These are phyloP conservation scores for Rhododendron mucronatum DNA, from an alignment of 148 eudicot species.

Conservation along the genomic window DNA sequence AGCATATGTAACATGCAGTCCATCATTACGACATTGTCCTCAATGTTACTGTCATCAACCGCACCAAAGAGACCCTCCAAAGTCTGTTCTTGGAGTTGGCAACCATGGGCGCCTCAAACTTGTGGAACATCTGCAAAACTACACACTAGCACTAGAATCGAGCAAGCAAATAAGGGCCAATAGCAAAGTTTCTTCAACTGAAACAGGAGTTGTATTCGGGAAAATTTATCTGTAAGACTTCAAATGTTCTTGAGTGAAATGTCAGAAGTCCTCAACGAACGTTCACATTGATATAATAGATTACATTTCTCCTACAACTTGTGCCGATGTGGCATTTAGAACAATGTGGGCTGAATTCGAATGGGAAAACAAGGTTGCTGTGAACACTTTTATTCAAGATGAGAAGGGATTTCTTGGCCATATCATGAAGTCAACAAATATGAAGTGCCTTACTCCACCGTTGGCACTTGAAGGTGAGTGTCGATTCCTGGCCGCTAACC, in stretches of 20 bases:
- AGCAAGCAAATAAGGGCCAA: constrained; percentile 95
- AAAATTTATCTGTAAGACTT: constrained; percentile 86
- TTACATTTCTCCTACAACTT: constrained; percentile 88
- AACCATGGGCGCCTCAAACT: constrained; percentile 97
- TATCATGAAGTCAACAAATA: constrained; percentile 81
- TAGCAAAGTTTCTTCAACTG: constrained; percentile 93
- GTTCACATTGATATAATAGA: constrained; percentile 98
- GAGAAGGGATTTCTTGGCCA: constrained; percentile 86
- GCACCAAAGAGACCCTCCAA: constrained; percentile 92
- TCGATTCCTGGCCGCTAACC: constrained; percentile 85
- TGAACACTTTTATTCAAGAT: constrained; percentile 63
- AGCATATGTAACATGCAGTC: constrained; percentile 84
- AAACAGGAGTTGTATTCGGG: constrained; percentile 91
- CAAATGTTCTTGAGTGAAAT: too few relatives aligned
- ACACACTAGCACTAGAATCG: constrained; percentile 85
- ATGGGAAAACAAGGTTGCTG: constrained; percentile 52
- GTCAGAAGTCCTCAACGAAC: constrained; percentile 21
- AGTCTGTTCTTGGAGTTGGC: constrained; percentile 92
- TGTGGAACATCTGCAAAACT: constrained; percentile 94
- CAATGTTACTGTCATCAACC: constrained; percentile 87
- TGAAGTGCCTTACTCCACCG: constrained; percentile 84
- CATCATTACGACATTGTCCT: constrained; percentile 97
- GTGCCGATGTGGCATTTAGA: constrained; percentile 85
- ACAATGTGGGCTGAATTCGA: constrained; percentile 93
- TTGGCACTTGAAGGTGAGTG: constrained; percentile 94